Conservation (phyloP, 169 alveolate species). For the Cyclospora cayetanensis region DNA sequence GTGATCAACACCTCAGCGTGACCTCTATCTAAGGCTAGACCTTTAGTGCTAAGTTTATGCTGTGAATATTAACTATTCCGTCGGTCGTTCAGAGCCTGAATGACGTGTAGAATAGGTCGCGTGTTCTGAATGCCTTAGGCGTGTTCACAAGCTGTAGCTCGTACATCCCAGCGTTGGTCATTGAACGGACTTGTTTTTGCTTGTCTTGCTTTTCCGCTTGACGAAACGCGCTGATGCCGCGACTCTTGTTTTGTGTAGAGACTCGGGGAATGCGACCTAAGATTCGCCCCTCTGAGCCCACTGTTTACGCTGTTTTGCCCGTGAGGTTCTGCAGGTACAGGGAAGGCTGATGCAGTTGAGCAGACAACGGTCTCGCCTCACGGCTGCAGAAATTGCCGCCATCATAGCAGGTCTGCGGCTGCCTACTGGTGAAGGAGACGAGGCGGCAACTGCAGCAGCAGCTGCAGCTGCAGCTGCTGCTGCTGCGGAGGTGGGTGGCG, state of each 20-base stretch:
- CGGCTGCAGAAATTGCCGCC: background rate
- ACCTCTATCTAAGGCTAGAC: no score
- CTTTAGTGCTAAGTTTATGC: no score
- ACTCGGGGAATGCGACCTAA: background rate
- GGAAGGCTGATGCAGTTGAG: background rate
- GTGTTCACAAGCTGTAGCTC: no score
- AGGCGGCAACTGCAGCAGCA: slow-evolving; percentile 9
- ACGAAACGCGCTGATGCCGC: background rate
- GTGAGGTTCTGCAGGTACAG: slow-evolving; percentile 2
- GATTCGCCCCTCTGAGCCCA: no score
- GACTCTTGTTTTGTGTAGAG: background rate
- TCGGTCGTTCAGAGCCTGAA: no score
- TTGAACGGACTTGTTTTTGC: background rate
- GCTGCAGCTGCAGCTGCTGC: background rate
- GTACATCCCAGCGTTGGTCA: background rate
- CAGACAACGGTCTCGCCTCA: background rate
- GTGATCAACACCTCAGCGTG: no score
- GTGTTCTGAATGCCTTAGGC: no score
- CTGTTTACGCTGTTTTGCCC: no score
- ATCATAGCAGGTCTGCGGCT: background rate
- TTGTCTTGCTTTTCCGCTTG: background rate
- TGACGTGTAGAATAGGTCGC: no score
- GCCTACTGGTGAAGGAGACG: background rate
- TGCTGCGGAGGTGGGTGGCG: background rate
- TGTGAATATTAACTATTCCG: no score